Percentiles rank a stretch among this genome's conserved stretches.
phyloP scores from a whole-genome alignment of 495 filamentous ascomycete species.

The Echria macrotheca region DNA sequence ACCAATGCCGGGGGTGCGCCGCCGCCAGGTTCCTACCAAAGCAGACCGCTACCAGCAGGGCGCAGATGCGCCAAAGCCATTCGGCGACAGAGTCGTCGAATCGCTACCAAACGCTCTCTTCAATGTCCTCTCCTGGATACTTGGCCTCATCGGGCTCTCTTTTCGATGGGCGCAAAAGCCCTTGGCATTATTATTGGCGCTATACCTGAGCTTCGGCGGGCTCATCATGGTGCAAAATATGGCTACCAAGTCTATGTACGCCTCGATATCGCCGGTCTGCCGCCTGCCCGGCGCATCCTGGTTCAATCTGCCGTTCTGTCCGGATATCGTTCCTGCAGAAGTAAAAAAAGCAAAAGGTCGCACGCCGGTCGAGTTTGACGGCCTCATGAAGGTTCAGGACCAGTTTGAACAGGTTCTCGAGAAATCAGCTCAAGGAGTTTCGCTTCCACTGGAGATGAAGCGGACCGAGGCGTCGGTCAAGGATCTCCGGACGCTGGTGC shows the following conservation, averaged over 20 bases:
- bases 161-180: slow-evolving; percentile 49
- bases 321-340: slow-evolving; percentile 20
- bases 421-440: slow-evolving; percentile 50
- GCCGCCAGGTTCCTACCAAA: slow-evolving; percentile 18
- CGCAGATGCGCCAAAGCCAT: not conserved
- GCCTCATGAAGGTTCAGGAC: slow-evolving; percentile 59
- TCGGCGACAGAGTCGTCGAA: slow-evolving; percentile 12
- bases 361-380: slow-evolving; percentile 53
- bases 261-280: slow-evolving; percentile 58
- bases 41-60: slow-evolving; percentile 3
- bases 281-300: slow-evolving; percentile 55
- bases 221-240: slow-evolving; percentile 47
- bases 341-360: slow-evolving; percentile 2
- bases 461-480: slow-evolving; percentile 65
- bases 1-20: slow-evolving; percentile 18
- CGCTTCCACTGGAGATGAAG: slow-evolving; percentile 64
- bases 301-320: slow-evolving; percentile 57
- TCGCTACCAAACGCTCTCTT: slow-evolving; percentile 27
- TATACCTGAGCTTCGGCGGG: slow-evolving; percentile 47
- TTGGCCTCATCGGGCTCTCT: slow-evolving; percentile 44
- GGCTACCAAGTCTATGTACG: slow-evolving; percentile 41
- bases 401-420: slow-evolving; percentile 62
- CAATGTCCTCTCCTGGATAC: slow-evolving; percentile 36
- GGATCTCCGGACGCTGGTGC: slow-evolving; percentile 62
- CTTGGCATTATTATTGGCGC: slow-evolving; percentile 47